Conservation (phyloP, 1,139 yeast genomes). For the Taphrina confusa region DNA sequence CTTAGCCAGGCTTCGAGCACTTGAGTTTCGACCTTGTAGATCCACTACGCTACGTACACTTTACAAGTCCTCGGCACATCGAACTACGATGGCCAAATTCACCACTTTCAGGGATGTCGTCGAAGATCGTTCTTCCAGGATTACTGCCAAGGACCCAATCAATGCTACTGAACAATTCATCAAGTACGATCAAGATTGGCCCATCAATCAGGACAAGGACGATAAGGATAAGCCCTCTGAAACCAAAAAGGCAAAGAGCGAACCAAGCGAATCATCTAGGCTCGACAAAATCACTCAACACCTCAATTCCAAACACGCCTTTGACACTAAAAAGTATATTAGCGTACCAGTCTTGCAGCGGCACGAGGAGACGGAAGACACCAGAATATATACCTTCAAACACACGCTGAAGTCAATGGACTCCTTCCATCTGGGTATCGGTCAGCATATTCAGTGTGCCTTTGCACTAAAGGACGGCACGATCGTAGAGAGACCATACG, state of each 20-base stretch:
- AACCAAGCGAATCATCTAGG: neutral
- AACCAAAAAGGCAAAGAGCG: neutral
- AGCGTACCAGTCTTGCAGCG: conserved; percentile 10
- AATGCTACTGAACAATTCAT: conserved; percentile 13
- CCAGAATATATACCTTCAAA: conserved; percentile 26
- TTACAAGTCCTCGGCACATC: too few relatives aligned
- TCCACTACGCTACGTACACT: too few relatives aligned
- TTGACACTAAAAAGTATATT: conserved; percentile 16
- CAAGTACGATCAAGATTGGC: conserved; percentile 28
- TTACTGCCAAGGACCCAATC: conserved; percentile 2
- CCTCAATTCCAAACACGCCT: neutral
- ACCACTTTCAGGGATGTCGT: conserved; percentile 10
- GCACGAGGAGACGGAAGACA: conserved; percentile 18
- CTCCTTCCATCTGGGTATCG: conserved; percentile 10
- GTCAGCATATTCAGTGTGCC: conserved; percentile 30
- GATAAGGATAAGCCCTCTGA: neutral
- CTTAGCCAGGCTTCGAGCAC: too few relatives aligned
- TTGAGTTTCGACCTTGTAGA: too few relatives aligned
- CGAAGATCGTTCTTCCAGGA: neutral
- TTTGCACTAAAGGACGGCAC: conserved; percentile 15
- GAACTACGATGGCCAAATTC: neutral
- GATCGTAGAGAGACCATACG: conserved; percentile 30
- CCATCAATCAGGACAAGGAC: conserved; percentile 17
- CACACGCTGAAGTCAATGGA: conserved; percentile 6
- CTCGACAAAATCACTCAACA: neutral